phyloP scores from a whole-genome alignment of 306 rosid genomes.

The Casuarina glauca region DNA sequence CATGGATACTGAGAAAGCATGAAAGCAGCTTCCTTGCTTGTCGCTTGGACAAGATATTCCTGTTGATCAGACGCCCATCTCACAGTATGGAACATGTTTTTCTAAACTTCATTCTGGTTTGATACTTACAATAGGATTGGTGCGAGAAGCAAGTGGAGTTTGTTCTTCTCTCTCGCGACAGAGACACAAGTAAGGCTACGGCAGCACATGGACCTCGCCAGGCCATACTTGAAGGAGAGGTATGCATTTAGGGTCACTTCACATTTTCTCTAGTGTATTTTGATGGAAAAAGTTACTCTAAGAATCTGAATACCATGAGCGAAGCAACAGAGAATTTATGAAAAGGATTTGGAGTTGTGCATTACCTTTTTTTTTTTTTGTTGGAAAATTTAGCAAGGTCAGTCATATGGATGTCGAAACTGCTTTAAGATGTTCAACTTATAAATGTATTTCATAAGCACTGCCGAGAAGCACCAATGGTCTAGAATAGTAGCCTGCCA shows the following conservation, averaged over 20 bases:
- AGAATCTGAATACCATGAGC: no score
- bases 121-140: slow-evolving; percentile 63
- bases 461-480: slow-evolving; percentile 11
- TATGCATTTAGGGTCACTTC: slow-evolving; percentile 22
- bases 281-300: no score
- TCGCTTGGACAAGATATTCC: no score
- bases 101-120: neutral
- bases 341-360: no score
- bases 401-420: no score
- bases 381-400: no score
- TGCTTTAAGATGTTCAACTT: no score
- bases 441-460: no score
- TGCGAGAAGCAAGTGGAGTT: slow-evolving; percentile 84
- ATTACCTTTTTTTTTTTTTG: no score
- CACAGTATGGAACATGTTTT: neutral
- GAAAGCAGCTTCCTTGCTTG: no score
- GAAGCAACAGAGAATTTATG: no score
- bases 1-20: no score
- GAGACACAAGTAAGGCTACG: slow-evolving; percentile 53
- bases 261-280: neutral
- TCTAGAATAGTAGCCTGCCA: slow-evolving; percentile 37
- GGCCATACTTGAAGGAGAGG: slow-evolving; percentile 79
- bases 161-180: slow-evolving; percentile 46
- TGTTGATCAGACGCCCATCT: neutral
- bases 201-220: slow-evolving; percentile 69